Percentiles rank a stretch among this genome's conserved stretches.
Conservation (phyloP, 371 early-diverging fungal species). For the Capillidium heterosporum region DNA sequence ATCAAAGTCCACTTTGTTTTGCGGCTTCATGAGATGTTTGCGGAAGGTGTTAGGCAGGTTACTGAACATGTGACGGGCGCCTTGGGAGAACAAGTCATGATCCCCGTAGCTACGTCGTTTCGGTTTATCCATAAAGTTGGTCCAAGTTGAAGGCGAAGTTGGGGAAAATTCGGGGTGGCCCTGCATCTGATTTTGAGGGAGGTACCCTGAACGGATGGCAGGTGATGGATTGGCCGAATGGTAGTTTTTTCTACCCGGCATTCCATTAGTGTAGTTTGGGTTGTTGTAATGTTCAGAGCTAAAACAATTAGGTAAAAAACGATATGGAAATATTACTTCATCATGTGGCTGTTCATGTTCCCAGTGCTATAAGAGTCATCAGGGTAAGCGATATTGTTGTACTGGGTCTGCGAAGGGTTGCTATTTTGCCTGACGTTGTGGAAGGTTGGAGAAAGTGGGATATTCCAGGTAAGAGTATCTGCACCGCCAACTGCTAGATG, state of each 20-base stretch:
- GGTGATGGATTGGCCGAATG: not conserved
- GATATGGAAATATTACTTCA: not conserved
- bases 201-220: too few relatives aligned
- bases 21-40: constrained; percentile 1
- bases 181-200: not conserved
- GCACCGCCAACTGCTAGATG: not conserved
- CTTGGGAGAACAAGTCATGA: not conserved
- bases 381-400: not conserved
- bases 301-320: not conserved
- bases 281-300: not conserved
- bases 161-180: not conserved
- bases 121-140: not conserved
- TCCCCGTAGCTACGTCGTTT: constrained; percentile 1
- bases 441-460: not conserved
- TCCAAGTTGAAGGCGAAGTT: not conserved
- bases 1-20: not conserved
- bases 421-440: not conserved
- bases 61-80: not conserved
- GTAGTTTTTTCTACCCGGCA: not conserved
- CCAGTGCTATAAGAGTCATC: not conserved
- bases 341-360: not conserved
- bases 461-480: not conserved
- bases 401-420: not conserved
- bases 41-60: not conserved
- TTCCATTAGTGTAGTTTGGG: not conserved